These are phyloP conservation scores for Abelmoschus esculentus DNA, from an alignment of 345 rosid species.

Conservation along the genomic window DNA sequence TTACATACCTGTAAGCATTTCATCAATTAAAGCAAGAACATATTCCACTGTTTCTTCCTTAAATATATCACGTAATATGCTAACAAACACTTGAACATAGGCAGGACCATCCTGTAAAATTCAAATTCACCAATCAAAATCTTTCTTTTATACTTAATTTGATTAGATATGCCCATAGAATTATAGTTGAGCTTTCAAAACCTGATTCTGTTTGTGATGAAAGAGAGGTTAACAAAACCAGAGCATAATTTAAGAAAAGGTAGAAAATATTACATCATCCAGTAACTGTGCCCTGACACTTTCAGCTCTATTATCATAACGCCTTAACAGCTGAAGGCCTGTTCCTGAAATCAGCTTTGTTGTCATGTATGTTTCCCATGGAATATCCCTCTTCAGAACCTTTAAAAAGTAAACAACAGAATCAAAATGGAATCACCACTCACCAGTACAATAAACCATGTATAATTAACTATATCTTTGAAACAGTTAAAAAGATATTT, in stretches of 20 bases:
- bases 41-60: conserved; percentile 98
- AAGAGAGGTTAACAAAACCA: neutral
- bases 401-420: conserved; percentile 18
- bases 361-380: conserved; percentile 97
- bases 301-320: conserved; percentile 75
- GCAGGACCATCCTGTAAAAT: conserved; percentile 87
- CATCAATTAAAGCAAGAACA: conserved; percentile 88
- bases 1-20: conserved; percentile 69
- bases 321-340: conserved; percentile 80
- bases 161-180: neutral
- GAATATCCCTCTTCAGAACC: conserved; percentile 94
- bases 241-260: conserved; percentile 12
- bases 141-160: neutral
- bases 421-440: conserved; percentile 9
- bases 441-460: conserved; percentile 1
- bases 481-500: neutral
- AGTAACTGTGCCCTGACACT: conserved; percentile 77
- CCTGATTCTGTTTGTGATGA: neutral
- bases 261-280: conserved; percentile 54
- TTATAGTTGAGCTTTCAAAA: conserved; percentile 2
- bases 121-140: conserved; percentile 4
- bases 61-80: conserved; percentile 73
- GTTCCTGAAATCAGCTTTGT: conserved; percentile 83
- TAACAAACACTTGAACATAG: conserved; percentile 75
- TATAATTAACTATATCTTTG: neutral